Percentiles rank a stretch among this genome's conserved stretches.
Evolutionary conservation across 2,329 filamentous ascomycete species (phyloP).

Genomic region (Scedosporium apiospermum): DNA sequence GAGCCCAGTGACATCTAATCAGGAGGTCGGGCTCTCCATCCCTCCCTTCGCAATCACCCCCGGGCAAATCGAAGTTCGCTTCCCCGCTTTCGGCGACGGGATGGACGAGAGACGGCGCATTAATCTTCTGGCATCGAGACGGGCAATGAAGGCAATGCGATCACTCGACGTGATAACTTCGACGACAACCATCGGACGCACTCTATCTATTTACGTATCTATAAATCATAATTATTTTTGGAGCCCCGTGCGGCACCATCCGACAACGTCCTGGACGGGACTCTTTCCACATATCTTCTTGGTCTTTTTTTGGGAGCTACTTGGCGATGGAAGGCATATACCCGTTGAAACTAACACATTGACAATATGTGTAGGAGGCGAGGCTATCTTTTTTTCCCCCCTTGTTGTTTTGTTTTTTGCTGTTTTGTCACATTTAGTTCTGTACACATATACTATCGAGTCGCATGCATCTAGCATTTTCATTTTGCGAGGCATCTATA

Average conservation of each 20-base stretch:
- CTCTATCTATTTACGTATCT: background rate
- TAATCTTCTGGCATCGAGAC: background rate
- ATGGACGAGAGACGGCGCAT: background rate
- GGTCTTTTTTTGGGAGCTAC: constrained; percentile 17
- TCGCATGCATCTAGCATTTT: background rate
- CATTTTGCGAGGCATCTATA: background rate
- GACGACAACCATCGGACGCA: background rate
- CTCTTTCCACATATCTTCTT: constrained; percentile 12
- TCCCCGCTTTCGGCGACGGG: background rate
- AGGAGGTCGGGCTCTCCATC: background rate
- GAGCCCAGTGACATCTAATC: background rate
- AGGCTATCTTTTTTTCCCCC: background rate
- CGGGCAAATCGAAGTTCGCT: background rate
- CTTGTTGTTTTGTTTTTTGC: background rate
- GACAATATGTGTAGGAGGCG: background rate
- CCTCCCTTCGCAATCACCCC: background rate
- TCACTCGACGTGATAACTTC: background rate
- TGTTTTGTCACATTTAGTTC: background rate
- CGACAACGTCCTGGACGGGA: background rate
- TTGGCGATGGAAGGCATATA: constrained; percentile 2
- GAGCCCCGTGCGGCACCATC: background rate
- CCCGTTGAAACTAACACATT: background rate
- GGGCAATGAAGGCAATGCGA: background rate
- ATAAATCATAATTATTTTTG: background rate
- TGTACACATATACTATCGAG: background rate